Evolutionary conservation across 2,329 filamentous ascomycete species (phyloP).

Genomic region (Coniella lustricola): DNA sequence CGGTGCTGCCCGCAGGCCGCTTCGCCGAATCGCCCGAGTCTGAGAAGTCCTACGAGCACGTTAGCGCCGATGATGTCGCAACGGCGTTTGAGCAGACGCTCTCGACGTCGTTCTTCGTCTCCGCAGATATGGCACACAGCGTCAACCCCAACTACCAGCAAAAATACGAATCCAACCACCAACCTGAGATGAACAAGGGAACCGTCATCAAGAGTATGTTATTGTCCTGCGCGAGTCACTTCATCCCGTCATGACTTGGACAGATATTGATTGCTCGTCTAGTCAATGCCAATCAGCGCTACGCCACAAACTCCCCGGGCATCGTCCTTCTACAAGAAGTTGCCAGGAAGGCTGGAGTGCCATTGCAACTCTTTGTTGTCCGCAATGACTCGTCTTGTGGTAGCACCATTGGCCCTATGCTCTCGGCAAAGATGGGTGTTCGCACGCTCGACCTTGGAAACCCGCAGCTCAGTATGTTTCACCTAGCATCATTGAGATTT

Average conservation of each 20-base stretch:
- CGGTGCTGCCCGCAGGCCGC: conserved; percentile 61
- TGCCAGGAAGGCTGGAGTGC: conserved; percentile 66
- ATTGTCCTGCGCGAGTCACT: not conserved
- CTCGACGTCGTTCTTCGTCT: conserved; percentile 85
- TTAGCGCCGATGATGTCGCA: conserved; percentile 50
- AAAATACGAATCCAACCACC: conserved; percentile 88
- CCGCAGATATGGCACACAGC: conserved; percentile 92
- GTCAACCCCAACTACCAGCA: conserved; percentile 89
- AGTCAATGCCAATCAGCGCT: conserved; percentile 93
- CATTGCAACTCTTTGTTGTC: conserved; percentile 91
- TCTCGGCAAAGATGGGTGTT: conserved; percentile 77
- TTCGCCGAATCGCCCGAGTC: conserved; percentile 37
- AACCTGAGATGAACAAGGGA: conserved; percentile 92
- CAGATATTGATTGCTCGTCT: not conserved
- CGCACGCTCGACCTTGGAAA: conserved; percentile 90
- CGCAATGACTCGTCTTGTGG: conserved; percentile 93
- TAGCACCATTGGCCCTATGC: conserved; percentile 95
- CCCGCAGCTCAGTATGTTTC: conserved; percentile 59
- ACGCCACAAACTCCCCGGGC: conserved; percentile 92
- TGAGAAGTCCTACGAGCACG: conserved; percentile 58
- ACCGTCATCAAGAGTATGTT: conserved; percentile 70
- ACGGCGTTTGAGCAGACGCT: conserved; percentile 93
- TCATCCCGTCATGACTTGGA: not conserved
- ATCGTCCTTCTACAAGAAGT: conserved; percentile 89
- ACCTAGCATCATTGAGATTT: not conserved